Evolutionary conservation across 371 early-diverging fungal genomes (phyloP).

Genomic region (Mucor circinelloides): DNA sequence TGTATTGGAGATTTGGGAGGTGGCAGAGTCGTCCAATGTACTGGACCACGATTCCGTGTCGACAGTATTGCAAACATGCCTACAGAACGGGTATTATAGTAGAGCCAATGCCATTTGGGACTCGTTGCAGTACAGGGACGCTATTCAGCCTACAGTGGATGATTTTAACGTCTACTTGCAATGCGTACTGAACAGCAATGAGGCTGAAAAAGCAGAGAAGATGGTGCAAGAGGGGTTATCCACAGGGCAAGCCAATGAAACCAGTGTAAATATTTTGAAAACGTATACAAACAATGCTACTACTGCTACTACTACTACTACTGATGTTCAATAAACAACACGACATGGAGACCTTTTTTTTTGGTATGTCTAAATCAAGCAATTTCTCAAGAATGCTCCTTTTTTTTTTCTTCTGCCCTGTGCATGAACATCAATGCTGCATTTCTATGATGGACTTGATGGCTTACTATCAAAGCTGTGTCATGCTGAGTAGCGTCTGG

Average conservation of each 20-base stretch:
- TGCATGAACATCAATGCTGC: not conserved
- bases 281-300: not conserved
- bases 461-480: not conserved
- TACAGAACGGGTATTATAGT: conserved; percentile 7
- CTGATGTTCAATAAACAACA: not conserved
- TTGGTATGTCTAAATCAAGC: not conserved
- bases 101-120: conserved; percentile 25
- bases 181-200: not conserved
- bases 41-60: conserved; percentile 10
- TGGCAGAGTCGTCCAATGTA: not conserved
- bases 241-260: conserved; percentile 13
- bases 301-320: not conserved
- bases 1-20: conserved; percentile 46
- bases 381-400: not conserved
- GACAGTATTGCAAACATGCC: conserved; percentile 17
- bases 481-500: not conserved
- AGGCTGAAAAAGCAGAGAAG: not conserved
- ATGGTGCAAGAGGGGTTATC: conserved; percentile 9
- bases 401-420: not conserved
- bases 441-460: not conserved
- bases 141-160: conserved; percentile 12
- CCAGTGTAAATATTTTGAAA: conserved; percentile 16
- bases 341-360: not conserved
- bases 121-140: not conserved
- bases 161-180: conserved; percentile 36